phyloP scores from a whole-genome alignment of 2,329 filamentous ascomycete species.

The Huntiella decipiens region DNA sequence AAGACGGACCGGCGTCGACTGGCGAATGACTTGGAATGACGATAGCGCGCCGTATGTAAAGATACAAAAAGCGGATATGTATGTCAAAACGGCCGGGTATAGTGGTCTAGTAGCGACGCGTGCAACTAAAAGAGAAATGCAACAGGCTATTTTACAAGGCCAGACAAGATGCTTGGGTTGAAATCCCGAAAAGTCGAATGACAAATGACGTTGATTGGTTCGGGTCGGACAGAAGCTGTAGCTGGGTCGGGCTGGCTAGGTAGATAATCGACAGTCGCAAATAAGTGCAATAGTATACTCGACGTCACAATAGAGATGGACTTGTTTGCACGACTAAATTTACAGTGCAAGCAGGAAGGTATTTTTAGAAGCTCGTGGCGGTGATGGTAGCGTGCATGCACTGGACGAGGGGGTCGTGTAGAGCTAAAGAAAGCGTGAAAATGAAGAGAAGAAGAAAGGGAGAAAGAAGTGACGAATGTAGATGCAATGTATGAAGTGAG shows the following conservation, averaged over 20 bases:
- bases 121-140: too few species aligned
- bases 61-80: too few species aligned
- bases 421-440: background rate
- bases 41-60: too few species aligned
- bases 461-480: background rate
- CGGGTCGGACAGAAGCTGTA: background rate
- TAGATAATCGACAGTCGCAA: background rate
- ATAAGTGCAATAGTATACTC: too few species aligned
- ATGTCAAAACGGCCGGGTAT: too few species aligned
- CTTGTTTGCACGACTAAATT: too few species aligned
- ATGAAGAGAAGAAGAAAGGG: background rate
- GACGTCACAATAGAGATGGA: too few species aligned
- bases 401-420: background rate
- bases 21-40: background rate
- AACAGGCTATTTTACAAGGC: background rate
- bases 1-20: slow-evolving; percentile 4
- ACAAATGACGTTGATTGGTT: background rate
- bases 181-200: background rate
- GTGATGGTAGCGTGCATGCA: background rate
- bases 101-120: too few species aligned
- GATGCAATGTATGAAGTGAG: background rate
- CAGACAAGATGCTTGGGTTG: background rate
- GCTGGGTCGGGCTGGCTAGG: background rate
- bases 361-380: slow-evolving; percentile 2
- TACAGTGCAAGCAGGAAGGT: background rate